Conservation (phyloP, 805 yeast genomes). For the Lipomyces chichibuensis region DNA sequence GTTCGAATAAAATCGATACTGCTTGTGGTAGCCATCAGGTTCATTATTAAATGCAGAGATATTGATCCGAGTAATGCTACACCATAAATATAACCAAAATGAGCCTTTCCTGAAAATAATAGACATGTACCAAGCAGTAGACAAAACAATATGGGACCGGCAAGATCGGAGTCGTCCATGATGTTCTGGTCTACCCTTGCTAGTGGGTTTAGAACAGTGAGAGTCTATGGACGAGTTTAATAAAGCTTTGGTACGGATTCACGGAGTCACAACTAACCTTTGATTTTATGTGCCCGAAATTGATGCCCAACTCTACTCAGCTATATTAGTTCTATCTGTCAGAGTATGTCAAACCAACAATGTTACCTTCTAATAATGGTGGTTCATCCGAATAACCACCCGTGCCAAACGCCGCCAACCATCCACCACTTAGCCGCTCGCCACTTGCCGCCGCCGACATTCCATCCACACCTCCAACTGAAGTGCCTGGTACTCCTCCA, state of each 20-base stretch:
- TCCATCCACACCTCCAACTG: constrained; percentile 41
- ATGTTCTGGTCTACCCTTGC: constrained; percentile 69
- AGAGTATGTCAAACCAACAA: neutral
- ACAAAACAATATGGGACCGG: constrained; percentile 92
- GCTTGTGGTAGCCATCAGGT: constrained; percentile 68
- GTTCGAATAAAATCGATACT: constrained; percentile 61
- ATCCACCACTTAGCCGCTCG: constrained; percentile 65
- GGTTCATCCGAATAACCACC: constrained; percentile 96
- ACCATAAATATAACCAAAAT: constrained; percentile 95
- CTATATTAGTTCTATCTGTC: neutral
- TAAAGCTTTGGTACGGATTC: neutral
- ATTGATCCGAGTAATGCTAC: constrained; percentile 90
- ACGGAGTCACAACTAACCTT: constrained; percentile 46
- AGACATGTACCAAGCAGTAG: constrained; percentile 81
- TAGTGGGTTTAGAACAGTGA: constrained; percentile 62
- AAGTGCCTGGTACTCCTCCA: constrained; percentile 37
- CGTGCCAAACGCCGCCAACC: constrained; percentile 89
- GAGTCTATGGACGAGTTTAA: neutral
- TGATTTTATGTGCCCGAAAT: constrained; percentile 79
- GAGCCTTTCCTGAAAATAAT: constrained; percentile 85
- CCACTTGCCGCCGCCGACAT: constrained; percentile 43
- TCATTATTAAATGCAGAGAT: constrained; percentile 80
- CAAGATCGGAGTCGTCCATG: constrained; percentile 86
- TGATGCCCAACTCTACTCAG: constrained; percentile 75
- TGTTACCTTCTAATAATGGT: constrained; percentile 66